Evolutionary conservation across 257 asterid species (phyloP).

Genomic region (Solanum dulcamara): DNA sequence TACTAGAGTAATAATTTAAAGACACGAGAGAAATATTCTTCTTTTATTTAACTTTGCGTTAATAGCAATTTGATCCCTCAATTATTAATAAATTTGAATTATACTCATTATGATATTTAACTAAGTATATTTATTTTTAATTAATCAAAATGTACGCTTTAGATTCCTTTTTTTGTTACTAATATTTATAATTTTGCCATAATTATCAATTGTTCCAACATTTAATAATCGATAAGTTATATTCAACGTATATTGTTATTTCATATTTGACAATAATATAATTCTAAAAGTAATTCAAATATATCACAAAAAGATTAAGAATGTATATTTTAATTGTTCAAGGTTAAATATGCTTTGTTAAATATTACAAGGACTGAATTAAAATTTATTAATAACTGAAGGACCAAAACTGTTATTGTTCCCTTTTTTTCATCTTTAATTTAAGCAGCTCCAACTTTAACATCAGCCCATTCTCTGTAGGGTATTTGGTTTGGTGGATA

Average conservation of each 20-base stretch:
- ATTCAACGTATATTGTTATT: background rate
- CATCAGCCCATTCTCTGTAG: background rate
- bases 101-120: background rate
- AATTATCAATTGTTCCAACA: background rate
- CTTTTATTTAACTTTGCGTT: background rate
- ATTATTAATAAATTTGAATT: background rate
- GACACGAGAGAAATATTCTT: background rate
- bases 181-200: background rate
- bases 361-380: background rate
- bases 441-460: background rate
- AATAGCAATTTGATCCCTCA: background rate
- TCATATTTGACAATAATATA: background rate
- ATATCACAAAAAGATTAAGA: background rate
- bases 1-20: background rate
- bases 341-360: background rate
- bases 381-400: background rate
- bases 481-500: too few species aligned
- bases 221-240: background rate
- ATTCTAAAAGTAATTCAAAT: background rate
- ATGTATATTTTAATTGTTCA: too few species aligned
- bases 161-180: background rate
- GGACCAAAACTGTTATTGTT: background rate
- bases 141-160: background rate
- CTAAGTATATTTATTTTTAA: background rate
- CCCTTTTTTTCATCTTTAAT: background rate